These are phyloP conservation scores for Stropharia rugosoannulata DNA, from an alignment of 768 basidiomycete genomes.

Conservation along the genomic window DNA sequence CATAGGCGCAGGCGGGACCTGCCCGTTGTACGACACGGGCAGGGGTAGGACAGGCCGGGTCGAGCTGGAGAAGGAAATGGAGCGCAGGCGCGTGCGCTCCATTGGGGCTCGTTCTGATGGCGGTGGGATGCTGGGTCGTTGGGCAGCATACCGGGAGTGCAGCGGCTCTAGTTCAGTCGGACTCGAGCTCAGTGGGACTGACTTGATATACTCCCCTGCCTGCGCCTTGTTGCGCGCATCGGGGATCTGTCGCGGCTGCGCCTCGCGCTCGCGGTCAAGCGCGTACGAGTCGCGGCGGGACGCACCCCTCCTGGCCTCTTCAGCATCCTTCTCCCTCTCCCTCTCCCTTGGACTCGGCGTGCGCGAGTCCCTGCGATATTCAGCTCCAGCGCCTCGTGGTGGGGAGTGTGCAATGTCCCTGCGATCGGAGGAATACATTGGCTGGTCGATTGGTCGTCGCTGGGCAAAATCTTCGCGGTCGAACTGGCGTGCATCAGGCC, in stretches of 20 bases:
- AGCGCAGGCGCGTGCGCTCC: constrained; percentile 15
- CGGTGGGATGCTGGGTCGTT: neutral
- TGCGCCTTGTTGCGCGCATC: constrained; percentile 11
- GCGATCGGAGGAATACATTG: neutral
- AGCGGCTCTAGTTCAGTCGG: constrained; percentile 12
- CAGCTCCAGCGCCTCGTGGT: constrained; percentile 2
- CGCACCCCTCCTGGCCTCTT: neutral
- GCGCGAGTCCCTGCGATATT: constrained; percentile 12
- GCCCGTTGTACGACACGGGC: neutral
- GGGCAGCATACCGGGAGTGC: neutral
- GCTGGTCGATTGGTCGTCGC: neutral
- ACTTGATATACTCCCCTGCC: constrained; percentile 8
- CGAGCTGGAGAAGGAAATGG: constrained; percentile 16
- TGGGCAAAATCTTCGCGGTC: neutral
- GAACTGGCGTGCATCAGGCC: constrained; percentile 10
- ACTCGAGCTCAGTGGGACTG: constrained; percentile 14
- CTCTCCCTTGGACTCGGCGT: constrained; percentile 11
- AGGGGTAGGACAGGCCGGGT: constrained; percentile 8
- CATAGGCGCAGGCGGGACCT: neutral
- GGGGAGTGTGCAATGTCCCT: neutral
- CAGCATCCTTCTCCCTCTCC: constrained; percentile 1
- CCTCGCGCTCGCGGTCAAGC: constrained; percentile 3
- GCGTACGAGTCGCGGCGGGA: constrained; percentile 15
- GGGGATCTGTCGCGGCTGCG: neutral
- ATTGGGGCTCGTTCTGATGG: neutral